Percentiles rank a stretch among this genome's conserved stretches.
These are phyloP conservation scores for Herpotrichia juniperi DNA, from an alignment of 2,329 filamentous ascomycete genomes.

Conservation along the genomic window DNA sequence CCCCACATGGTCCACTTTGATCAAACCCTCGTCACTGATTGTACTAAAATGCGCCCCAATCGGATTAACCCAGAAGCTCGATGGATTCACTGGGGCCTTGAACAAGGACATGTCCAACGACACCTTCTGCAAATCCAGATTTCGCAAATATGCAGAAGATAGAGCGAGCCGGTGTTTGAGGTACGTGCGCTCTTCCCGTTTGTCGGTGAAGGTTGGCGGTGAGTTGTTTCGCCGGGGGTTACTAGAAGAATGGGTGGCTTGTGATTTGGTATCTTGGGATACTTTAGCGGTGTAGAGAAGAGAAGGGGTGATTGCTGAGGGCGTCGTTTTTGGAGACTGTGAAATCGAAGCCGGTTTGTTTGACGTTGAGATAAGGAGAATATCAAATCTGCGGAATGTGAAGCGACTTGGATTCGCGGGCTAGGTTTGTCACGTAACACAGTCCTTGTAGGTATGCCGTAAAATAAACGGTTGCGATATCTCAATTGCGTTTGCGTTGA, in stretches of 20 bases:
- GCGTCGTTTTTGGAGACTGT: not conserved
- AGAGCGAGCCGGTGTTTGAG: constrained; percentile 24
- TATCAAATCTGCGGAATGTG: not conserved
- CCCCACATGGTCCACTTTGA: constrained; percentile 64
- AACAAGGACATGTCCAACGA: constrained; percentile 64
- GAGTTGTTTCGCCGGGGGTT: constrained; percentile 17
- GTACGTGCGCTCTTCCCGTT: constrained; percentile 19
- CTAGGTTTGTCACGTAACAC: not conserved
- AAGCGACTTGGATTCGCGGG: too few species aligned
- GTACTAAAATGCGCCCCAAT: constrained; percentile 55
- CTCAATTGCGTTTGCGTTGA: not conserved
- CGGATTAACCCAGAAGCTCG: constrained; percentile 67
- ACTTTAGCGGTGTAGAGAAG: not conserved
- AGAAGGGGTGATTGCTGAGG: constrained; percentile 6
- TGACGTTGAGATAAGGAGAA: not conserved
- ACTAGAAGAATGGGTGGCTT: constrained; percentile 5
- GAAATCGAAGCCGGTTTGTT: not conserved
- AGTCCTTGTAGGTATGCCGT: not conserved
- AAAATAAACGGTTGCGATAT: not conserved
- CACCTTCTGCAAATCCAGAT: constrained; percentile 44
- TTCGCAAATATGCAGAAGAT: constrained; percentile 23
- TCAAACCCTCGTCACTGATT: constrained; percentile 65
- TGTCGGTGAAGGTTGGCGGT: constrained; percentile 20
- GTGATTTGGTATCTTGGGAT: not conserved
- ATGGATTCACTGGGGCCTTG: constrained; percentile 61